phyloP scores from a whole-genome alignment of 176 grass and related monocot genomes.

The Stipa capillata region DNA sequence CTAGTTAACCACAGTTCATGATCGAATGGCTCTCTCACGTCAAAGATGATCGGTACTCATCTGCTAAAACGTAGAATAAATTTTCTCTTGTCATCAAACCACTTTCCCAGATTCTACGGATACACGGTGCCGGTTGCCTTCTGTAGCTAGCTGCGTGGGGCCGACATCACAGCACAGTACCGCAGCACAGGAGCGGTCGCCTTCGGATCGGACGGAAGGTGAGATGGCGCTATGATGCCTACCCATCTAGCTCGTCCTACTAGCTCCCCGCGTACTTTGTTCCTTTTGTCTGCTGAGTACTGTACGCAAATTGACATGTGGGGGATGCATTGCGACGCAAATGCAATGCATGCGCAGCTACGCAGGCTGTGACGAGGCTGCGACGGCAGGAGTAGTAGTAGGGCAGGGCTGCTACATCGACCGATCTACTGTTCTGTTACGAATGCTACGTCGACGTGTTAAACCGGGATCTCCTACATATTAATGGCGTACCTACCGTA shows the following conservation, averaged over 20 bases:
- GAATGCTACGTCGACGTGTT: neutral
- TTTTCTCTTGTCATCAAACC: no score
- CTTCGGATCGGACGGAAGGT: neutral
- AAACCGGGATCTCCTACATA: neutral
- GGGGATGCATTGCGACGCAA: neutral
- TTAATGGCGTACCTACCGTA: neutral
- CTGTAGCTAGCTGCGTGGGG: no score
- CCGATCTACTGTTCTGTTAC: no score
- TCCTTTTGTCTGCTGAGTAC: neutral
- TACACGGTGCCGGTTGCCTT: neutral
- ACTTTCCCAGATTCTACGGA: no score
- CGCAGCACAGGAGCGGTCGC: neutral
- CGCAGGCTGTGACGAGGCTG: no score
- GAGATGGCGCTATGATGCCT: neutral
- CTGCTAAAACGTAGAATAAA: neutral
- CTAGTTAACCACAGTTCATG: no score
- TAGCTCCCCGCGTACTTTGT: neutral
- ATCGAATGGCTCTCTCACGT: no score
- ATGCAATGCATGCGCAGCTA: no score
- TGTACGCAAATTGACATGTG: neutral
- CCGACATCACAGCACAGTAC: neutral
- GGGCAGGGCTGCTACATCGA: no score
- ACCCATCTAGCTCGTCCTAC: neutral
- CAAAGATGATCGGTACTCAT: neutral
- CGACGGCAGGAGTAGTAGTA: no score